Percentiles rank a stretch among this genome's conserved stretches.
phyloP scores from a whole-genome alignment of 148 eudicot species.

The Talinum fruticosum region DNA sequence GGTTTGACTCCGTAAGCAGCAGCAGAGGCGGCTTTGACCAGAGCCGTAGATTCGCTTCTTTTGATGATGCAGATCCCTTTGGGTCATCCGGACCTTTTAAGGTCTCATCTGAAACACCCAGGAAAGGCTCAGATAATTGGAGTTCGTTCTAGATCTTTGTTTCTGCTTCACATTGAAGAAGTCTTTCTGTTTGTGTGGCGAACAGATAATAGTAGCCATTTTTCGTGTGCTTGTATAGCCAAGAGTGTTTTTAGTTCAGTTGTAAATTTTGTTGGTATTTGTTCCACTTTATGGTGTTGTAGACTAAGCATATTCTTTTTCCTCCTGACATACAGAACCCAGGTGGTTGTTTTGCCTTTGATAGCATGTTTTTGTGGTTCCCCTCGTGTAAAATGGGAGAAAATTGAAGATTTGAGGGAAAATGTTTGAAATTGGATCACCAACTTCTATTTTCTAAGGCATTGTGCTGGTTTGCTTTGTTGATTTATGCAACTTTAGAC shows the following conservation, averaged over 20 bases:
- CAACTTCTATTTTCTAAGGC: neutral
- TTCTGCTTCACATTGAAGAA: no score
- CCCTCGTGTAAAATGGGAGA: neutral
- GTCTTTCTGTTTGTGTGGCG: neutral
- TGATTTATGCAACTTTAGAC: neutral
- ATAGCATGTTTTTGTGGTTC: neutral
- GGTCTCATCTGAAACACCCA: constrained; percentile 67
- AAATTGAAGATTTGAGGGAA: neutral
- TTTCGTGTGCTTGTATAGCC: constrained; percentile 27
- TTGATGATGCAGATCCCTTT: constrained; percentile 85
- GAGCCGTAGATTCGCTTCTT: constrained; percentile 63
- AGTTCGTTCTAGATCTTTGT: constrained; percentile 47
- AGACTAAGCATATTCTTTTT: constrained; percentile 4
- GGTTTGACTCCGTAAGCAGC: constrained; percentile 83
- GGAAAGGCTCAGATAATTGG: constrained; percentile 71
- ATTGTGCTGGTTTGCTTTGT: neutral
- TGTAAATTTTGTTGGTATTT: constrained; percentile 20
- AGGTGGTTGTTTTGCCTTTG: neutral
- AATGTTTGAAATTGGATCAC: neutral
- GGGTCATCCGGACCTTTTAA: constrained; percentile 89
- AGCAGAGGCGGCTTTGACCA: constrained; percentile 51
- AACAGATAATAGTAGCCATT: constrained; percentile 12
- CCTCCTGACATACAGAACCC: neutral
- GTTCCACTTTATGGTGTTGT: constrained; percentile 15
- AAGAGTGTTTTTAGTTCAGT: constrained; percentile 7